Evolutionary conservation across 768 basidiomycete species (phyloP), one percentile per base, ranked within the genome.

Genomic region (Strobilomyces confusus): DNA sequence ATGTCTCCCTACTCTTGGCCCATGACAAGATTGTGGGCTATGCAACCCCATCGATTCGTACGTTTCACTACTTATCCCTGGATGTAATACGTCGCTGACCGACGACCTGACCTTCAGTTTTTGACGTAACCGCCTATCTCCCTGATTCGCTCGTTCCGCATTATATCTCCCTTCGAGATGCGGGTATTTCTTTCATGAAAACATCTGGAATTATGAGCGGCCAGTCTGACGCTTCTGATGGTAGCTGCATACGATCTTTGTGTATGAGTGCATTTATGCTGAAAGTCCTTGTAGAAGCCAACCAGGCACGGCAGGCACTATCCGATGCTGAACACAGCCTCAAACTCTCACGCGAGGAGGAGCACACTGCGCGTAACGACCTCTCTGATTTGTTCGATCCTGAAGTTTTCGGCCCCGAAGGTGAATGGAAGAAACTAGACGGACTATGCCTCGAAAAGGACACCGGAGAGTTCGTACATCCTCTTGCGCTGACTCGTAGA

Each of bases 401-500:
- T 9, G 68, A 82, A 19, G 80, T 79, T 33, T 97, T 87, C 59
- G 94, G 94, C 19, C 66, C 73, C 1, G 77, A 90, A 25, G 95
- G 92, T 46, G 92, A 97, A 72, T 99, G 92, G 92, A 95, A 95
- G 78, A 97, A 95, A 73, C 80, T 99, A 7, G 88, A 95, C 20
- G 79, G 81, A 6, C 74, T 77, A 1, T 98, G 95, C 62, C 67
- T 98, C 13, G 81, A 83, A 65, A 87, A 84, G 65, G 82, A 95
- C 49, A 77, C 80, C 5, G 95, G 97, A 77, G 95, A 97, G 91
- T 97, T 63, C 66, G 94, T 86, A 22, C 36, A 48, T n/a, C 30
- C 4, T 32, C 23, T 6, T 19, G 12, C n/a, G 20, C 23, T 20
- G 25, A 30, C n/a, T 3, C 1, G 17, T 17, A 5, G 23, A 42